Conservation (phyloP, 2,329 filamentous ascomycete genomes). For the Neopestalotiopsis sp. region DNA sequence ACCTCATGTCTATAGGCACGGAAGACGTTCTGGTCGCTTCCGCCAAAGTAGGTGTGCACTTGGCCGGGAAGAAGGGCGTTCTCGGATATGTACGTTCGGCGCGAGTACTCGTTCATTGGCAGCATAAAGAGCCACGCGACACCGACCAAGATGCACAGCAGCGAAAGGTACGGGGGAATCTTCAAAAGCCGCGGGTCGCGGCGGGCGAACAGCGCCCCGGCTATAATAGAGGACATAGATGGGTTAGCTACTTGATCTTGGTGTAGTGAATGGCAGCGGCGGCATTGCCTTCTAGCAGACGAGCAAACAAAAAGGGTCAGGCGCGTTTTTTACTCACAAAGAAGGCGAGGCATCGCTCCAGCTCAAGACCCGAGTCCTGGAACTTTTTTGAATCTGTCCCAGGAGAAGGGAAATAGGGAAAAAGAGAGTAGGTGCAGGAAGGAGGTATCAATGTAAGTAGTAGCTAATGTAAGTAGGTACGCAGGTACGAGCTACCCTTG, state of each 20-base stretch:
- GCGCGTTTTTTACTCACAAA: slow-evolving; percentile 48
- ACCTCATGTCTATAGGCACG: slow-evolving; percentile 88
- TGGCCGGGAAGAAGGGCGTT: slow-evolving; percentile 95
- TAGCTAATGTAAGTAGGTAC: not conserved
- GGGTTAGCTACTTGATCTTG: not conserved
- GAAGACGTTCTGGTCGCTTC: slow-evolving; percentile 94
- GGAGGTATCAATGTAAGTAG: not conserved
- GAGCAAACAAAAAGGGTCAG: too few relatives aligned
- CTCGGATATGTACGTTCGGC: slow-evolving; percentile 94
- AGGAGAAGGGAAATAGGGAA: not conserved
- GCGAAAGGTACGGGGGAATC: slow-evolving; percentile 85
- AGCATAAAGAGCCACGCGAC: slow-evolving; percentile 89
- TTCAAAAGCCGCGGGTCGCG: slow-evolving; percentile 82
- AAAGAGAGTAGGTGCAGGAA: not conserved
- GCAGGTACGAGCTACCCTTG: too few relatives aligned
- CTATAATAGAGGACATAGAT: slow-evolving; percentile 37
- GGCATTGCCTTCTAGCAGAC: not conserved
- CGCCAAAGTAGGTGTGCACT: slow-evolving; percentile 96
- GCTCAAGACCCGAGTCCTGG: not conserved
- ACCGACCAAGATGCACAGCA: slow-evolving; percentile 83
- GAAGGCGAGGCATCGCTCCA: slow-evolving; percentile 56
- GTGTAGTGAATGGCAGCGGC: not conserved
- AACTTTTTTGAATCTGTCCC: not conserved
- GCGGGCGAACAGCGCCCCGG: slow-evolving; percentile 72
- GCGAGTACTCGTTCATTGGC: slow-evolving; percentile 88